phyloP scores from a whole-genome alignment of 2,329 filamentous ascomycete species.

The Penicillium sp. region DNA sequence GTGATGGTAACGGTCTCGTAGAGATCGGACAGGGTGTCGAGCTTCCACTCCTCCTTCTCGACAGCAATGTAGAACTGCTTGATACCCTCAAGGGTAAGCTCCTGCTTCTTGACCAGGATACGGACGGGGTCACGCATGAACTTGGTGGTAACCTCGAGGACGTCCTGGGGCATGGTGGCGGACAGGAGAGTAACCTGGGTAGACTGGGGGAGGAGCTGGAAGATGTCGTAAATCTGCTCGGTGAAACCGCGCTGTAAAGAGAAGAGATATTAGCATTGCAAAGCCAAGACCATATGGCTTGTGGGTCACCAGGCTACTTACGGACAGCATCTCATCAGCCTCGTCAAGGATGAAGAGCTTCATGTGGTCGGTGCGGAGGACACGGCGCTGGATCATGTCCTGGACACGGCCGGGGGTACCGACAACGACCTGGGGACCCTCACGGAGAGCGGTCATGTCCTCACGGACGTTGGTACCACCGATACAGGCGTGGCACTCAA shows the following conservation, averaged over 20 bases:
- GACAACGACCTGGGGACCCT: slow-evolving; percentile 96
- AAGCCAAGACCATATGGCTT: too few species aligned
- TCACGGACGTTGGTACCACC: slow-evolving; percentile 97
- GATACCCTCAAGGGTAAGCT: slow-evolving; percentile 93
- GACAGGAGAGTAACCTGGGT: slow-evolving; percentile 99
- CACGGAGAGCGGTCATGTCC: slow-evolving; percentile 96
- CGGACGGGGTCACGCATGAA: slow-evolving; percentile 86
- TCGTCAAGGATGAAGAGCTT: slow-evolving; percentile 81
- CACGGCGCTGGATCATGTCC: slow-evolving; percentile 79
- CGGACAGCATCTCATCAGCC: slow-evolving; percentile 72
- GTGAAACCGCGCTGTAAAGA: slow-evolving; percentile 84
- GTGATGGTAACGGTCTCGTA: slow-evolving; percentile 99
- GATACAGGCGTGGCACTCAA: slow-evolving; percentile 98
- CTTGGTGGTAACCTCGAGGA: slow-evolving; percentile 98
- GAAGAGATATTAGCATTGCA: slow-evolving; percentile 9
- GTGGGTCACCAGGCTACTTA: slow-evolving; percentile 15
- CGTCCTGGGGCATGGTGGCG: slow-evolving; percentile 95
- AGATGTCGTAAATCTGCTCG: slow-evolving; percentile 99
- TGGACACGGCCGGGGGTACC: slow-evolving; percentile 95
- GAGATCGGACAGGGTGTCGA: slow-evolving; percentile 96
- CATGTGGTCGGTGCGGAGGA: slow-evolving; percentile 74
- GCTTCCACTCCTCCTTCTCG: slow-evolving; percentile 99
- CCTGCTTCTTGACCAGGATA: slow-evolving; percentile 50
- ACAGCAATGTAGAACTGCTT: slow-evolving; percentile 99
- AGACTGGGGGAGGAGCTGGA: slow-evolving; percentile 92